These are phyloP conservation scores for Sparassis latifolia DNA, from an alignment of 1,284 basidiomycete species.

Conservation along the genomic window DNA sequence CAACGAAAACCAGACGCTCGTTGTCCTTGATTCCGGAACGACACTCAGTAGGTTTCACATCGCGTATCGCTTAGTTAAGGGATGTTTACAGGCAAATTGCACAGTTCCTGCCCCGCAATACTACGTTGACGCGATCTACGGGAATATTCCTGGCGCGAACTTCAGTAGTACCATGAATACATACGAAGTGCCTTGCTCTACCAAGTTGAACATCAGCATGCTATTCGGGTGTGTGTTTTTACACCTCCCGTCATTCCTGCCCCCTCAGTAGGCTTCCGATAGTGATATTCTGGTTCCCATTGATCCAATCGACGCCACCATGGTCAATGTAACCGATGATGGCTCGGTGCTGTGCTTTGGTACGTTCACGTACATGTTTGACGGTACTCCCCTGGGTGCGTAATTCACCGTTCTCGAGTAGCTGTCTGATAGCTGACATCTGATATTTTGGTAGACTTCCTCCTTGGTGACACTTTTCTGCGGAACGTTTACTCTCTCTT, in stretches of 20 bases:
- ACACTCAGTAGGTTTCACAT: constrained; percentile 5
- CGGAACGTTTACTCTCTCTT: constrained; percentile 10
- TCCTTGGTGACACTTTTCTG: constrained; percentile 11
- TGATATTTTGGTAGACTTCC: constrained; percentile 5
- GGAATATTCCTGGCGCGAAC: constrained; percentile 11
- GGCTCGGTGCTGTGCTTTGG: background rate
- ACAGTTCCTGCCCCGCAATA: constrained; percentile 10
- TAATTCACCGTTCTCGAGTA: no score
- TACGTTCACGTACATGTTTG: background rate
- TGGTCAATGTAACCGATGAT: background rate
- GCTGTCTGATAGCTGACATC: no score
- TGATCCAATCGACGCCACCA: constrained; percentile 13
- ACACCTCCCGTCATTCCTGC: no score
- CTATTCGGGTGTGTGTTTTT: constrained; percentile 8
- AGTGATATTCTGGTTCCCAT: constrained; percentile 5
- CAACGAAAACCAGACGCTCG: constrained; percentile 1
- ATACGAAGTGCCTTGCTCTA: constrained; percentile 13
- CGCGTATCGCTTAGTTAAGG: constrained; percentile 12
- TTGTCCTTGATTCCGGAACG: constrained; percentile 14
- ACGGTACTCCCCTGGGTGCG: no score
- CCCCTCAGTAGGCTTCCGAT: no score
- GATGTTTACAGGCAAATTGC: constrained; percentile 7
- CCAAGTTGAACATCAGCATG: constrained; percentile 15
- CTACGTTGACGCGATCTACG: constrained; percentile 17
- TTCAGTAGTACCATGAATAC: constrained; percentile 2